Conservation (phyloP, 2,329 filamentous ascomycete species). For the Clarireedia monteithiana region DNA sequence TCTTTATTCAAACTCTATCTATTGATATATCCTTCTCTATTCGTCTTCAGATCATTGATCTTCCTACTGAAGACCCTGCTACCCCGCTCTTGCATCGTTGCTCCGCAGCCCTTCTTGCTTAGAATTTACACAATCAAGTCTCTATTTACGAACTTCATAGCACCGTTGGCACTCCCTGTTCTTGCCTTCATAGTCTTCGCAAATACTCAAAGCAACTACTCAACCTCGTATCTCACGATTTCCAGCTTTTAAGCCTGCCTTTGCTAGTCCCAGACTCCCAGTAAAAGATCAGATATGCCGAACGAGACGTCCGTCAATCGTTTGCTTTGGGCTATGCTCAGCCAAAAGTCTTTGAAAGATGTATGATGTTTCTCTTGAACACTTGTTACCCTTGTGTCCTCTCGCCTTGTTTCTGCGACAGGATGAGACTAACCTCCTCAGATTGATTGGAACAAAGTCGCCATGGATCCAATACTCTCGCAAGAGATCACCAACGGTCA, state of each 20-base stretch:
- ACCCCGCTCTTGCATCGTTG: too few species aligned
- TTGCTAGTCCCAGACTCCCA: conserved; percentile 18
- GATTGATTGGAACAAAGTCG: conserved; percentile 47
- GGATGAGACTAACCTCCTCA: conserved; percentile 16
- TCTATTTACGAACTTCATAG: background rate
- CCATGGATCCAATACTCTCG: conserved; percentile 30
- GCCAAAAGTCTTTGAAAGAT: conserved; percentile 44
- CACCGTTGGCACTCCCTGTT: background rate
- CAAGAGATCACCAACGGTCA: conserved; percentile 47
- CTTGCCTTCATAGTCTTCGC: background rate
- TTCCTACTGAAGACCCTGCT: too few species aligned
- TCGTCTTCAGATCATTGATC: background rate
- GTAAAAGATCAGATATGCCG: conserved; percentile 33
- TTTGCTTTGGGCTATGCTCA: conserved; percentile 48
- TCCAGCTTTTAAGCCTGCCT: conserved; percentile 16
- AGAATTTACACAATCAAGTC: background rate
- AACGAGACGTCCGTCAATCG: conserved; percentile 41
- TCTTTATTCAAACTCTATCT: too few species aligned
- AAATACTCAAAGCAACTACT: background rate
- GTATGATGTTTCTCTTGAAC: conserved; percentile 27
- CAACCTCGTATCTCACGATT: background rate
- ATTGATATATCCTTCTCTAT: background rate
- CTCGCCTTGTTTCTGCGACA: background rate
- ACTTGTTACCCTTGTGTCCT: background rate
- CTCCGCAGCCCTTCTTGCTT: too few species aligned